phyloP scores from a whole-genome alignment of 148 eudicot species.

The Vaccinium corymbosum region DNA sequence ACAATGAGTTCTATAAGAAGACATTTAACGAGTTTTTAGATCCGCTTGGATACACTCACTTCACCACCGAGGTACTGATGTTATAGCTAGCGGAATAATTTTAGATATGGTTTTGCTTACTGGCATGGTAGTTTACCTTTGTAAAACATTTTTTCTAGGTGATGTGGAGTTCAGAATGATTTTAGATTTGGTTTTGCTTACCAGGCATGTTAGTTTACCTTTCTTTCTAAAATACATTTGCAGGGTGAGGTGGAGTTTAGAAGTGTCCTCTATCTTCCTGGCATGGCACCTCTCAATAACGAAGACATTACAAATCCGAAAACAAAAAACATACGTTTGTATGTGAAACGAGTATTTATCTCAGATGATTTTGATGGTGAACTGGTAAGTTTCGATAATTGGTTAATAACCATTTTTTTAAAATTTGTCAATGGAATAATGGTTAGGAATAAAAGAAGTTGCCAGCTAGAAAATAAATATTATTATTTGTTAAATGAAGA shows the following conservation, averaged over 20 bases:
- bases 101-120: not conserved
- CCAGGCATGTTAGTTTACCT: not conserved
- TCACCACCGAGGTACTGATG: constrained; percentile 78
- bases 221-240: constrained; percentile 19
- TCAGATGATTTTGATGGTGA: constrained; percentile 99
- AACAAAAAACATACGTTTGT: constrained; percentile 65
- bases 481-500: not conserved
- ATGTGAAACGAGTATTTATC: constrained; percentile 90
- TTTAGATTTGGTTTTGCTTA: not conserved
- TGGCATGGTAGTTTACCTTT: not conserved
- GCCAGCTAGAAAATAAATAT: not conserved
- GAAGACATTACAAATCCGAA: constrained; percentile 25
- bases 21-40: constrained; percentile 93
- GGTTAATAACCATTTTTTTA: not conserved
- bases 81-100: constrained; percentile 22
- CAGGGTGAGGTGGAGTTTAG: constrained; percentile 99
- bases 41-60: constrained; percentile 81
- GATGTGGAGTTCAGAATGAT: constrained; percentile 81
- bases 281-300: constrained; percentile 83
- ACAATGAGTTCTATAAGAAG: constrained; percentile 88
- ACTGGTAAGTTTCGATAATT: constrained; percentile 51
- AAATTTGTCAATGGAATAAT: not conserved
- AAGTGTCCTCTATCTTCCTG: constrained; percentile 87
- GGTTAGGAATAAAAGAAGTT: not conserved
- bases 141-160: constrained; percentile 45